phyloP scores from a whole-genome alignment of 169 alveolate species.

The Cryptosporidium sp. region DNA sequence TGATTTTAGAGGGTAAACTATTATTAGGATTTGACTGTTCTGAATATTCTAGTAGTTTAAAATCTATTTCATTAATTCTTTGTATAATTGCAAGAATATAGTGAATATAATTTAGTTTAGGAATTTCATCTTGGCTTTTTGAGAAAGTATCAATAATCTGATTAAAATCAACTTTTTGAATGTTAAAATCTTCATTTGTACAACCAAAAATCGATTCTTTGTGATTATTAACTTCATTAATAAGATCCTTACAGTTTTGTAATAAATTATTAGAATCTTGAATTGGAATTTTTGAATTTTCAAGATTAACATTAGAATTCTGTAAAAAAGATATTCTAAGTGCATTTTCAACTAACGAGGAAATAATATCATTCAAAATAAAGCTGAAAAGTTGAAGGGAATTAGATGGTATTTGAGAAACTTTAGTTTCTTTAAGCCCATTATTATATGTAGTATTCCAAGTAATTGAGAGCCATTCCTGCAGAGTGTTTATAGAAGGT shows the following conservation, averaged over 20 bases:
- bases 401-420: conserved; percentile 66
- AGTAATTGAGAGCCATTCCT: conserved; percentile 69
- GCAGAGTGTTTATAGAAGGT: conserved; percentile 40
- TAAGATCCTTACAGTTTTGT: not conserved
- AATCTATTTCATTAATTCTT: conserved; percentile 35
- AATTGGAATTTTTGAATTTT: not conserved
- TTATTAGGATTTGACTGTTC: not conserved
- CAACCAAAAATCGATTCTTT: not conserved
- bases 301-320: not conserved
- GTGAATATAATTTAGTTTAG: conserved; percentile 41
- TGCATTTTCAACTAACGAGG: conserved; percentile 67
- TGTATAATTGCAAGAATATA: conserved; percentile 38
- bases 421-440: conserved; percentile 61
- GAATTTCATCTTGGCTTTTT: conserved; percentile 11
- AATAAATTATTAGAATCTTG: not conserved
- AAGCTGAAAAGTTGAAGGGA: conserved; percentile 66
- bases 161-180: conserved; percentile 22
- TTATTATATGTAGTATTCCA: conserved; percentile 66
- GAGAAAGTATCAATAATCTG: conserved; percentile 8
- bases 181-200: not conserved
- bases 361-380: conserved; percentile 53
- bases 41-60: not conserved
- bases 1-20: not conserved
- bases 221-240: not conserved
- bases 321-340: conserved; percentile 11